Evolutionary conservation across 2,329 filamentous ascomycete species (phyloP).

Genomic region (Hypoxylon sp.): DNA sequence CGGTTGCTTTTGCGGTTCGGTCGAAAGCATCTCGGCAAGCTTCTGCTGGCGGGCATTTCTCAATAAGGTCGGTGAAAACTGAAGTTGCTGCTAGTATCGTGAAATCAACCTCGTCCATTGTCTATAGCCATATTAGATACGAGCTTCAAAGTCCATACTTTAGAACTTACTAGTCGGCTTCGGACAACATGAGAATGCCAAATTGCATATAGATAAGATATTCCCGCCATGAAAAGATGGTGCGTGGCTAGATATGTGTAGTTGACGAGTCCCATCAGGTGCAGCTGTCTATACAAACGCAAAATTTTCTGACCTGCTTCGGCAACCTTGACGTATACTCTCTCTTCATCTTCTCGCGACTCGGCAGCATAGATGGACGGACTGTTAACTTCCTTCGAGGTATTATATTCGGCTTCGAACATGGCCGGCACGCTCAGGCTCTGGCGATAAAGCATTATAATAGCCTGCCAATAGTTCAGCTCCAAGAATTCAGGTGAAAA

Average conservation of each 20-base stretch:
- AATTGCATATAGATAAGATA: slow-evolving; percentile 96
- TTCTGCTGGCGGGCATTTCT: slow-evolving; percentile 95
- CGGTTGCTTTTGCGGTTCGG: slow-evolving; percentile 92
- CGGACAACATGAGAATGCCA: slow-evolving; percentile 95
- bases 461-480: slow-evolving; percentile 96
- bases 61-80: slow-evolving; percentile 89
- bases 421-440: slow-evolving; percentile 87
- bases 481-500: slow-evolving; percentile 93
- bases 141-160: slow-evolving; percentile 16
- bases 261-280: slow-evolving; percentile 89
- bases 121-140: slow-evolving; percentile 60
- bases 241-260: slow-evolving; percentile 97
- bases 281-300: slow-evolving; percentile 89
- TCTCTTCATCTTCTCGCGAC: slow-evolving; percentile 83
- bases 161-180: slow-evolving; percentile 79
- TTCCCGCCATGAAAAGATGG: slow-evolving; percentile 96
- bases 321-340: slow-evolving; percentile 93
- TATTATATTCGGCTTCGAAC: slow-evolving; percentile 82
- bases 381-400: slow-evolving; percentile 73
- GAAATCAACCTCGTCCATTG: slow-evolving; percentile 97
- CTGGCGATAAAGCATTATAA: slow-evolving; percentile 95
- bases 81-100: slow-evolving; percentile 94
- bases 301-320: slow-evolving; percentile 94
- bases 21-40: slow-evolving; percentile 95
- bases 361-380: slow-evolving; percentile 73